These are phyloP conservation scores for Cytospora chrysosperma DNA, from an alignment of 2,329 filamentous ascomycete species.

Conservation along the genomic window DNA sequence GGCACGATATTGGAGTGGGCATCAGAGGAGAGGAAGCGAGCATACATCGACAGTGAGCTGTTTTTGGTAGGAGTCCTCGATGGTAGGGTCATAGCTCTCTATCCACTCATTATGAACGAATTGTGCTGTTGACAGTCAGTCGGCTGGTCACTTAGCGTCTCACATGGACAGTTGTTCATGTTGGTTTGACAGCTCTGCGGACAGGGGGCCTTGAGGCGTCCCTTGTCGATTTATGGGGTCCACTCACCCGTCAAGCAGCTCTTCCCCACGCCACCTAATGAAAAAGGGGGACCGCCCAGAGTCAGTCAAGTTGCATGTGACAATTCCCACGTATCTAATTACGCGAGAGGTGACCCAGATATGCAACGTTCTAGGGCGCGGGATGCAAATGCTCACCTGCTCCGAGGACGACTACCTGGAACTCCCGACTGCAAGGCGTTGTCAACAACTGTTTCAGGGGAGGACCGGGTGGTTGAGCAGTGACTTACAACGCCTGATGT, in stretches of 20 bases:
- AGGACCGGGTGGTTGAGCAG: slow-evolving; percentile 2
- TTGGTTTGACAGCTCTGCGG: slow-evolving; percentile 17
- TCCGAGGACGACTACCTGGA: slow-evolving; percentile 79
- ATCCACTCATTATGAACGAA: slow-evolving; percentile 96
- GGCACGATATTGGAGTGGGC: slow-evolving; percentile 2
- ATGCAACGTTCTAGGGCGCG: background rate
- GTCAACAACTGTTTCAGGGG: slow-evolving; percentile 9
- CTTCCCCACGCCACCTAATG: slow-evolving; percentile 81
- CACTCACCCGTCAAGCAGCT: slow-evolving; percentile 82
- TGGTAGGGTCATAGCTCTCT: slow-evolving; percentile 79
- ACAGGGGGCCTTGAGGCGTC: slow-evolving; percentile 24
- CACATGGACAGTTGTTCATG: slow-evolving; percentile 21
- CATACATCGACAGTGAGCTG: slow-evolving; percentile 81
- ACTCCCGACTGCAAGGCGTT: slow-evolving; percentile 60
- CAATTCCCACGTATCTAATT: background rate
- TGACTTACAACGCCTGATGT: slow-evolving; percentile 25
- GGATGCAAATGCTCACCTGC: slow-evolving; percentile 57
- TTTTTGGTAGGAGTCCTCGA: slow-evolving; percentile 75
- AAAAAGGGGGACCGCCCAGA: slow-evolving; percentile 18
- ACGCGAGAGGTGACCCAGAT: background rate
- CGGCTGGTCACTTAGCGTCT: slow-evolving; percentile 21
- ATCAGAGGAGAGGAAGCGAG: slow-evolving; percentile 34
- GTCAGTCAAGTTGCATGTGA: slow-evolving; percentile 31
- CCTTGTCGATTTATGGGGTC: slow-evolving; percentile 23
- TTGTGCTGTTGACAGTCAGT: slow-evolving; percentile 59